phyloP scores from a whole-genome alignment of 140 eudicot genomes.

The Senecio squalidus region DNA sequence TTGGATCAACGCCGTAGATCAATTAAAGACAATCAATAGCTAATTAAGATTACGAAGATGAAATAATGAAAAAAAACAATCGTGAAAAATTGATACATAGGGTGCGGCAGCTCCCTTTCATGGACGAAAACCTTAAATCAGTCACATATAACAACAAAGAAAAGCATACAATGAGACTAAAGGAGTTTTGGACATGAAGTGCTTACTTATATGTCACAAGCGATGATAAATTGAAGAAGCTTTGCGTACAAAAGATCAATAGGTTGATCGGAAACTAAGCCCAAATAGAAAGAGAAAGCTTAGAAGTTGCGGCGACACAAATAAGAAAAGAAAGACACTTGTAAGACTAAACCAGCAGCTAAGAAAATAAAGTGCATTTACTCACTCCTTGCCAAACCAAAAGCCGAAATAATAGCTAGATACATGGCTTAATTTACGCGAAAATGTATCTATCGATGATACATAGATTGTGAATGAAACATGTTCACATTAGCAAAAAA shows the following conservation, averaged over 20 bases:
- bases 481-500: neutral
- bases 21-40: neutral
- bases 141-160: neutral
- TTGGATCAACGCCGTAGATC: neutral
- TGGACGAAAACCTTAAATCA: neutral
- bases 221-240: neutral
- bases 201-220: neutral
- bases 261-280: neutral
- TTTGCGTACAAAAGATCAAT: neutral
- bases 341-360: neutral
- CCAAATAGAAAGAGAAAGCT: neutral
- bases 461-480: neutral
- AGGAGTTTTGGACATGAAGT: neutral
- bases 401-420: neutral
- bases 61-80: conserved; percentile 5
- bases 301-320: neutral
- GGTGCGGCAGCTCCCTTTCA: neutral
- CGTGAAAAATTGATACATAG: neutral
- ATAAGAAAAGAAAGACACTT: neutral
- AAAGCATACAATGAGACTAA: too few relatives aligned
- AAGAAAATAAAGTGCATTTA: neutral
- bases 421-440: neutral
- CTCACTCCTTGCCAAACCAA: neutral
- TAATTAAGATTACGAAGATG: neutral
- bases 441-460: neutral